Evolutionary conservation across 2,329 filamentous ascomycete genomes (phyloP), one percentile per base, ranked within the genome.

Genomic region (Colletotrichum endophyticum): DNA sequence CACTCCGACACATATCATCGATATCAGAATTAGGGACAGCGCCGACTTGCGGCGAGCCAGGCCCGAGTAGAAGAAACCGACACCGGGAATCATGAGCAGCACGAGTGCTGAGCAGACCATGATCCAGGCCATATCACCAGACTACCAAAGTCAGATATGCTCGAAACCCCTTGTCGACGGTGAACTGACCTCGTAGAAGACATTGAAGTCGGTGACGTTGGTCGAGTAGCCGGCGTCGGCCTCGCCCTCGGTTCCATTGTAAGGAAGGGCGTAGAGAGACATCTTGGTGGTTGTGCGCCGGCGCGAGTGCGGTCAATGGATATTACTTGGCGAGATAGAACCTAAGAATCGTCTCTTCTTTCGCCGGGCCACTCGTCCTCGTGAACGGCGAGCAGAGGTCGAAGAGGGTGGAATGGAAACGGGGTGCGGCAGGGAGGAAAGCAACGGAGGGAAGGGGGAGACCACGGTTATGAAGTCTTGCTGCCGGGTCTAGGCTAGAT

Each of bases 61-160:
- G 78, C 95, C 96, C 59, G 95, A 96, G 89, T 98, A 98, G 90
- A 98, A 98, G 90, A 98, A 97, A 70, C 95, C 96, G 82, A 98
- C 95, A 74, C 96, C 96, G 49, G 96, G 96, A 84, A 98, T 95
- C 95, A 98, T 98, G 83, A 98, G 92, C 80, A 98, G 89, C 74
- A 98, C 95, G 66, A 98, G 91, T 19, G 94, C 95, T 5, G 95
- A 91, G 39, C 92, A 92, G 70, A 92, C 92, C 81, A 96, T 88
- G 82, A 98, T 91, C 93, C 95, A 98, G 73, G 94, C 92, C 82
- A 98, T 92, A 86, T 98, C 92, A 82, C 95, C 96, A 75, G 93
- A 90, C 93, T 96, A 27, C 1, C 27, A 13, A 49, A 9, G 75
- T 34, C n/a, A 56, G 36, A 71, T 6, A 44, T 9, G 32, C 25